These are phyloP conservation scores for Grosmannia serpens DNA, from an alignment of 2,329 filamentous ascomycete genomes.

Conservation along the genomic window DNA sequence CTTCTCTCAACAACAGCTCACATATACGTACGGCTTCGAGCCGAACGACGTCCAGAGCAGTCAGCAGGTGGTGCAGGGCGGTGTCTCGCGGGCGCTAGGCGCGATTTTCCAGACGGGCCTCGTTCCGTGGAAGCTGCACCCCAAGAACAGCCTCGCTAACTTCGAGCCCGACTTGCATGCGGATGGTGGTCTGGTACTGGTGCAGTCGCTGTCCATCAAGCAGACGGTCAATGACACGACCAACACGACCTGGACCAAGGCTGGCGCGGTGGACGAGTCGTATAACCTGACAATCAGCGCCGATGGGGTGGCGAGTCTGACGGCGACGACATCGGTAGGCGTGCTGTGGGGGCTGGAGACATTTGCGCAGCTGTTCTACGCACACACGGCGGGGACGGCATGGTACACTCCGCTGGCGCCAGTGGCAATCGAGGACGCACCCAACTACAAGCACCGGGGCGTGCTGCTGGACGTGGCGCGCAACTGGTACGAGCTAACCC, in stretches of 20 bases:
- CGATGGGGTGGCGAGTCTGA: slow-evolving; percentile 49
- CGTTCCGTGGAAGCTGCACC: slow-evolving; percentile 68
- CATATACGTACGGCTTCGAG: slow-evolving; percentile 33
- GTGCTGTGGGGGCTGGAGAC: slow-evolving; percentile 63
- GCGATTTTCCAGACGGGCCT: slow-evolving; percentile 58
- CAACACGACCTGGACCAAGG: slow-evolving; percentile 43
- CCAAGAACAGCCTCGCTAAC: slow-evolving; percentile 40
- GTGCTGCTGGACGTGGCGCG: slow-evolving; percentile 69
- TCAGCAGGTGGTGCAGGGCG: slow-evolving; percentile 42
- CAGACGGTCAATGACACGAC: slow-evolving; percentile 44
- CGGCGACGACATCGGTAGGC: slow-evolving; percentile 55
- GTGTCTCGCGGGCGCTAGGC: slow-evolving; percentile 45
- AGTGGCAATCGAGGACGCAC: slow-evolving; percentile 58
- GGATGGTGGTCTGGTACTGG: slow-evolving; percentile 27
- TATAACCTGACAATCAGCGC: slow-evolving; percentile 54
- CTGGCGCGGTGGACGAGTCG: slow-evolving; percentile 60
- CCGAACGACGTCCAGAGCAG: slow-evolving; percentile 31
- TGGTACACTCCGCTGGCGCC: slow-evolving; percentile 64
- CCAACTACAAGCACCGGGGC: slow-evolving; percentile 66
- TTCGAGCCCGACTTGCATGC: slow-evolving; percentile 47
- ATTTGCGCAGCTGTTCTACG: slow-evolving; percentile 70
- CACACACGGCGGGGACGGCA: slow-evolving; percentile 44
- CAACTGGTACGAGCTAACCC: slow-evolving; percentile 54
- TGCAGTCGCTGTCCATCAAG: slow-evolving; percentile 50
- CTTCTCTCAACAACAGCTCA: slow-evolving; percentile 26